Percentiles rank a stretch among this genome's conserved stretches.
Conservation (phyloP, 352 stramenopile genomes). For the Blastocystis sp. region DNA sequence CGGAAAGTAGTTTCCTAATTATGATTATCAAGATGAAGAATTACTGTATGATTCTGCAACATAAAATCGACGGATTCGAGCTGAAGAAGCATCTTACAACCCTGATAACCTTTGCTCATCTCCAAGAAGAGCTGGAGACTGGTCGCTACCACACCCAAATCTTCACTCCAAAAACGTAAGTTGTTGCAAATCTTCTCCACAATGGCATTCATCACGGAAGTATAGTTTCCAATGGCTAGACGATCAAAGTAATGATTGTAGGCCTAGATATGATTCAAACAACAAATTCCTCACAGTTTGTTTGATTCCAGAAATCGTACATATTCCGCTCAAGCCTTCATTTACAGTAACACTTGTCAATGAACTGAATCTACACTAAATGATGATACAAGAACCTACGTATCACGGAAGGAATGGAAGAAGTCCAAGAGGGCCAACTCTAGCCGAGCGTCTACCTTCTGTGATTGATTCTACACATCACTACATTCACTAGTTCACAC, state of each 20-base stretch:
- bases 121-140: conserved; percentile 49
- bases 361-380: conserved; percentile 2
- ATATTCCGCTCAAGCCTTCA: neutral
- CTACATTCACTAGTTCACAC: neutral
- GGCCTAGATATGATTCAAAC: neutral
- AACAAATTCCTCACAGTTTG: neutral
- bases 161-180: conserved; percentile 48
- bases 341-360: neutral
- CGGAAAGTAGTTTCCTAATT: conserved; percentile 26
- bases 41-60: conserved; percentile 59
- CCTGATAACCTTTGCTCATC: conserved; percentile 47
- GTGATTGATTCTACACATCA: neutral
- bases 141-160: neutral
- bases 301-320: neutral
- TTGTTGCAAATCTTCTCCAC: conserved; percentile 54
- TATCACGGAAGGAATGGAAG: conserved; percentile 40
- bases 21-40: neutral
- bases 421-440: conserved; percentile 37
- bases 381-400: neutral
- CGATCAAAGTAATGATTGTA: conserved; percentile 35
- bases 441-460: conserved; percentile 2
- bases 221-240: conserved; percentile 39
- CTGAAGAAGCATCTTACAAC: conserved; percentile 41
- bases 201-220: conserved; percentile 50
- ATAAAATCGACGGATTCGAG: conserved; percentile 56